These are phyloP conservation scores for Fusarium robinianum DNA, from an alignment of 2,329 filamentous ascomycete genomes.

Conservation along the genomic window DNA sequence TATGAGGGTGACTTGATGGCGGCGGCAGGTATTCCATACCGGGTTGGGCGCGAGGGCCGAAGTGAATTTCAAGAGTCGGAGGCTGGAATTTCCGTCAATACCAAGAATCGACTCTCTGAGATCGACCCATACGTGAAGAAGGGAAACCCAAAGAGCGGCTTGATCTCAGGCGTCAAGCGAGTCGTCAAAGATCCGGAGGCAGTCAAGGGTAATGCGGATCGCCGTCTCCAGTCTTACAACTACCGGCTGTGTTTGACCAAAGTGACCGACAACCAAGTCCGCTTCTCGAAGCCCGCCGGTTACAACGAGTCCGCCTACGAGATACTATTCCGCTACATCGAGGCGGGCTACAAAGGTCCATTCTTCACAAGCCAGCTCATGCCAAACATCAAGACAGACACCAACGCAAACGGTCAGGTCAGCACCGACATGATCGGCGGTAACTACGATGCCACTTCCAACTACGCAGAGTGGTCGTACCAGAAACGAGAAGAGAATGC, in stretches of 20 bases:
- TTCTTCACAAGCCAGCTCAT: constrained; percentile 26
- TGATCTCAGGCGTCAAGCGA: constrained; percentile 18
- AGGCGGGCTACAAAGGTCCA: constrained; percentile 19
- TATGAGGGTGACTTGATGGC: constrained; percentile 32
- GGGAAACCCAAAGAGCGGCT: constrained; percentile 14
- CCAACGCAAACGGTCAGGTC: constrained; percentile 22
- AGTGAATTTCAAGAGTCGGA: constrained; percentile 18
- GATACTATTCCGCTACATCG: constrained; percentile 24
- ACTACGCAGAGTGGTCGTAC: constrained; percentile 25
- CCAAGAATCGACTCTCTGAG: constrained; percentile 6
- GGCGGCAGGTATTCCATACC: constrained; percentile 21
- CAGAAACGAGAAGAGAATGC: constrained; percentile 9
- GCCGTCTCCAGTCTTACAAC: constrained; percentile 28
- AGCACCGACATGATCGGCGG: constrained; percentile 27
- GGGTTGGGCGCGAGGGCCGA: constrained; percentile 21
- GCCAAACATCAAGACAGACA: constrained; percentile 27
- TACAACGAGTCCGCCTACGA: constrained; percentile 25
- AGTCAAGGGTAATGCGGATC: constrained; percentile 11
- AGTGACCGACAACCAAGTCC: constrained; percentile 7
- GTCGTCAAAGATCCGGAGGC: constrained; percentile 9
- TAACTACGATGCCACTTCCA: constrained; percentile 16
- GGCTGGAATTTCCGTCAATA: constrained; percentile 17
- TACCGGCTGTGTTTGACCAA: constrained; percentile 24
- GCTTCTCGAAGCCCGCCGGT: constrained; percentile 24
- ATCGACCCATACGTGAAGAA: constrained; percentile 22